phyloP scores from a whole-genome alignment of 2,329 filamentous ascomycete species.

The Orbilia javanica region DNA sequence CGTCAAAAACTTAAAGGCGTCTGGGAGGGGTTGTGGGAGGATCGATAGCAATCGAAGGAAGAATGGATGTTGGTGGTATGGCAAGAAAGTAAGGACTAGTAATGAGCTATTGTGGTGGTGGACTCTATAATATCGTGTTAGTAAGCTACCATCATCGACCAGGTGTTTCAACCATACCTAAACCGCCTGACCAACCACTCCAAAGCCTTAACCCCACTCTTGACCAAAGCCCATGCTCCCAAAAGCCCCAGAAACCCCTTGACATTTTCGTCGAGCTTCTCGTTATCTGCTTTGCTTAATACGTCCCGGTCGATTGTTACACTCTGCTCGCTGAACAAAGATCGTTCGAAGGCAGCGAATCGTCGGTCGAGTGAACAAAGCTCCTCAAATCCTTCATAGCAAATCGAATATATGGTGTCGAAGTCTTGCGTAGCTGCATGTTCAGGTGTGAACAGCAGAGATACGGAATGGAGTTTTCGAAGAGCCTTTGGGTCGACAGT shows the following conservation, averaged over 20 bases:
- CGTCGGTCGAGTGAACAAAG: constrained; percentile 86
- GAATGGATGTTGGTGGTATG: constrained; percentile 83
- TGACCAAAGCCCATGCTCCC: constrained; percentile 81
- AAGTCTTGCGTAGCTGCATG: constrained; percentile 89
- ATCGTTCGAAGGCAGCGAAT: constrained; percentile 79
- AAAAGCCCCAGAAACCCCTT: constrained; percentile 86
- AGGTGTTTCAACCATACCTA: constrained; percentile 70
- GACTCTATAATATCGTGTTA: constrained; percentile 70
- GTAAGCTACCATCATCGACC: neutral
- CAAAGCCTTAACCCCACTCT: constrained; percentile 87
- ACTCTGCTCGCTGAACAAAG: constrained; percentile 93
- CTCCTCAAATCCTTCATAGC: constrained; percentile 89
- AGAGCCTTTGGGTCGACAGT: constrained; percentile 84
- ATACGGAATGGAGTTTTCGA: constrained; percentile 91
- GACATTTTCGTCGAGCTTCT: constrained; percentile 80
- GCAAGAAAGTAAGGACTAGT: constrained; percentile 86
- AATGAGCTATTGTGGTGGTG: constrained; percentile 89
- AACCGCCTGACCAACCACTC: constrained; percentile 97
- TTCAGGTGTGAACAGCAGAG: constrained; percentile 89
- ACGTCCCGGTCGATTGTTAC: constrained; percentile 87
- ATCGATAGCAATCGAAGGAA: constrained; percentile 91
- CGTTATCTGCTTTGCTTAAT: constrained; percentile 84
- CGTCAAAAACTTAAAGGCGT: constrained; percentile 83
- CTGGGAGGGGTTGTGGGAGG: constrained; percentile 78
- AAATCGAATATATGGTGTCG: constrained; percentile 87